Evolutionary conservation across 176 grass and related monocot genomes (phyloP).

Genomic region (Ananas comosus): DNA sequence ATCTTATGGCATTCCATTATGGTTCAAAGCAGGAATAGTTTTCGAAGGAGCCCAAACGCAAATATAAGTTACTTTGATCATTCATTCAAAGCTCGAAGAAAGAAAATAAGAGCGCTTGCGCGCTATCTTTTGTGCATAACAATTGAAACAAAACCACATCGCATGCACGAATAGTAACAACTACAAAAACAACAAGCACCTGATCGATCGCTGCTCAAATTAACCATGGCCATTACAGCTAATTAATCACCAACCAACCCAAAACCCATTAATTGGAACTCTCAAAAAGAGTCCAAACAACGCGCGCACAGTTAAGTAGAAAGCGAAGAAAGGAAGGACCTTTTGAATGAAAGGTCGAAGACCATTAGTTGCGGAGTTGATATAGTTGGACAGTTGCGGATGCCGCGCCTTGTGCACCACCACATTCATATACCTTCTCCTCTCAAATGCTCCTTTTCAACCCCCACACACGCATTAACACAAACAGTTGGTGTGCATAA

Average conservation of each 20-base stretch:
- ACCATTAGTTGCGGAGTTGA: constrained; percentile 48
- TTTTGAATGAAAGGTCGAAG: constrained; percentile 77
- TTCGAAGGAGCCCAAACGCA: too few relatives aligned
- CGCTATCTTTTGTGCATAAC: too few relatives aligned
- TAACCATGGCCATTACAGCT: neutral
- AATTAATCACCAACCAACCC: neutral
- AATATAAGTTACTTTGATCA: too few relatives aligned
- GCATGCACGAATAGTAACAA: neutral
- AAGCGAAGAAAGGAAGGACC: constrained; percentile 24
- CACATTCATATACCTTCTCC: constrained; percentile 97
- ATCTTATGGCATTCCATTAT: too few relatives aligned
- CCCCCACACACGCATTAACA: neutral
- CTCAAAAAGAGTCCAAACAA: neutral
- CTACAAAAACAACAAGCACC: neutral
- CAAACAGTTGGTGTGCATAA: neutral
- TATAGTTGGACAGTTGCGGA: constrained; percentile 58
- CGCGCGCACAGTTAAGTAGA: neutral
- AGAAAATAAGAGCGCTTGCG: neutral
- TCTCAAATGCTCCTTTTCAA: constrained; percentile 76
- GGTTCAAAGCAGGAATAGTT: too few relatives aligned
- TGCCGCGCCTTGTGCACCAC: constrained; percentile 85
- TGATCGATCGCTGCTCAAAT: neutral
- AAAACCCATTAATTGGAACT: neutral
- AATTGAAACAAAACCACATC: neutral
- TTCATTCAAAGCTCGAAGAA: neutral